Base-by-base conservation (phyloP, 2,329 filamentous ascomycete genomes). In the Ophiostoma piceae region DNA sequence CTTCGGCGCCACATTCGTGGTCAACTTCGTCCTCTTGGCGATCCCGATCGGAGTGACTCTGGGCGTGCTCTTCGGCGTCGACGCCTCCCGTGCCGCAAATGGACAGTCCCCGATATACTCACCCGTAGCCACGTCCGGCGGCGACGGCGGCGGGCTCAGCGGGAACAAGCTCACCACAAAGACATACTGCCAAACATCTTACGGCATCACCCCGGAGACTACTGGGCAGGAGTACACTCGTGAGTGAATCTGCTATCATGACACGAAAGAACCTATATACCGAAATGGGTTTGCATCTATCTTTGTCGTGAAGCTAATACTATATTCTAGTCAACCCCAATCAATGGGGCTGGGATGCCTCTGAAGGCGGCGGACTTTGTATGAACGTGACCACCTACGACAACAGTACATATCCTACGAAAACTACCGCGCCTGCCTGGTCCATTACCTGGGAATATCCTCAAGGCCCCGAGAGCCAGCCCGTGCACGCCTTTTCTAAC, bases 401-500 rank as follows among this genome's bases (percentile, higher is more conserved):
- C 75, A 86, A 86, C 75, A 78, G 79, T 68, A 83, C 83, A 3
- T 86, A 85, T 70, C 73, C 80, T 0, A 82, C 82, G 54, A 77
- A 81, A 22, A 77, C 77, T 26, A 79, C 81, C 0, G 83, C 83
- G 0, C 84, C 84, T 32, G 75, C 77, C 57, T 86, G 82, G 77
- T 82, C 80, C 14, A 80, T 84, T n/a, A 84, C 83, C 54, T 87
- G 84, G 84, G 75, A 82, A 72, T 87, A 82, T 71, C 77, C 80
- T 11, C 78, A 74, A n/a, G 80, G 79, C 37, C 76, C 79, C 2
- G 73, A 74, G 67, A 79, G 74, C 26, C 78, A 80, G 35, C 83
- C 83, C 29, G 84, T 86, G 71, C 84, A 86, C 73, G 85, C 84
- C 16, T 87, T 81, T 75, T 81, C 84, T 73, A 87, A 87, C 76